Percentiles rank a stretch among this genome's conserved stretches.
Conservation (phyloP, 495 filamentous ascomycete species). For the Venustampulla echinocandica region DNA sequence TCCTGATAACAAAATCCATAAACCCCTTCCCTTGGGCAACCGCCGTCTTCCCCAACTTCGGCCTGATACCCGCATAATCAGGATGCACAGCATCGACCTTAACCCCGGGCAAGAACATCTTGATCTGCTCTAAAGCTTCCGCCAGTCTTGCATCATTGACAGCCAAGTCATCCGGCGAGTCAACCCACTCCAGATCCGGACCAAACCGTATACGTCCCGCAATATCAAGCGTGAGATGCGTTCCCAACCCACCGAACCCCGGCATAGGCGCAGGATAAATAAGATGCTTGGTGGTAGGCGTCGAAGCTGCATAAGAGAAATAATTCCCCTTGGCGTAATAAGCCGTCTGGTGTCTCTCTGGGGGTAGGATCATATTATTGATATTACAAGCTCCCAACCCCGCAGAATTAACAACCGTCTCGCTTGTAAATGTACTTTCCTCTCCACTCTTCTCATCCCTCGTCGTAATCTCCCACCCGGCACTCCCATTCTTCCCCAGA, state of each 20-base stretch:
- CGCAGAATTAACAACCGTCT: slow-evolving; percentile 76
- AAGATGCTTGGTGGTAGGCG: slow-evolving; percentile 61
- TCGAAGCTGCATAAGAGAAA: slow-evolving; percentile 67
- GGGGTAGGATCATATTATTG: slow-evolving; percentile 73
- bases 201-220: slow-evolving; percentile 82
- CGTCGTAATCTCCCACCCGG: slow-evolving; percentile 35
- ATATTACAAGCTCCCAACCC: slow-evolving; percentile 69
- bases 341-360: slow-evolving; percentile 42
- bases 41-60: slow-evolving; percentile 61
- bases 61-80: slow-evolving; percentile 87
- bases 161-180: slow-evolving; percentile 38
- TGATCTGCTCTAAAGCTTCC: slow-evolving; percentile 66
- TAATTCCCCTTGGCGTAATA: slow-evolving; percentile 94
- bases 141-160: slow-evolving; percentile 48
- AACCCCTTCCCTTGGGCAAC: slow-evolving; percentile 57
- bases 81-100: slow-evolving; percentile 56
- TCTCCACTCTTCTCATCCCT: slow-evolving; percentile 37
- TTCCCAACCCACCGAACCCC: slow-evolving; percentile 77
- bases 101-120: slow-evolving; percentile 67
- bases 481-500: slow-evolving; percentile 49
- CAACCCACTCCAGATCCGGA: slow-evolving; percentile 91
- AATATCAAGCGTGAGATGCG: slow-evolving; percentile 88
- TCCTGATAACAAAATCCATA: slow-evolving; percentile 75
- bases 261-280: slow-evolving; percentile 80
- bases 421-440: slow-evolving; percentile 53